Evolutionary conservation across 1,139 yeast genomes (phyloP), one percentile per base, ranked within the genome.

Genomic region (Oligophagozyma castellii): DNA sequence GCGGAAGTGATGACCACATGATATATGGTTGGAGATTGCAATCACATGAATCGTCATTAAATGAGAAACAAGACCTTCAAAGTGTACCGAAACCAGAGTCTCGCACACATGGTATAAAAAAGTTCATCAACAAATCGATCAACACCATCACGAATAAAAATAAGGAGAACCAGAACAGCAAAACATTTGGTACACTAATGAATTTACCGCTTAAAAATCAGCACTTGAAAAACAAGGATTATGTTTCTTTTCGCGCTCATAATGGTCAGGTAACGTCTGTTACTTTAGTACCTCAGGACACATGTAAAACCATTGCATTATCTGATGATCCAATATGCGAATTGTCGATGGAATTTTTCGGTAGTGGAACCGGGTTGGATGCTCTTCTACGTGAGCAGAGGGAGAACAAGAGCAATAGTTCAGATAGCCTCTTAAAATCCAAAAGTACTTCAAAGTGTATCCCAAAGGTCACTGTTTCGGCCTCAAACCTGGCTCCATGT

Each of bases 291-390:
- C 95, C 96, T 0, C 58, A 67, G 11, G 58, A 61, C 2, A 75
- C 95, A 0, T 63, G 69, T 33, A 70, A 68, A 34, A 58, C 75
- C n/a, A 53, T 84, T 29, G 74, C 77, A 26, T 58, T 74, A 27
- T 77, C 93, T 1, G 78, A 78, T 46, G 95, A 84, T 48, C 70
- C 79, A 4, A 70, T 84, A 3, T 83, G 67, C 50, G 93, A 80
- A 36, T 53, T 80, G 36, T 60, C 65, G 24, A 54, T 48, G 26
- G 56, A 57, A 25, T 52, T 52, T 27, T 35, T 39, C 55, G 43
- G 34, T 19, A 39, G 7, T 4, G 23, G 12, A 20, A 5, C 18
- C n/a, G n/a, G n/a, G n/a, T n/a, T n/a, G n/a, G n/a, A n/a, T n/a
- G n/a, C n/a, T n/a, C n/a, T n/a, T n/a, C n/a, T n/a, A n/a, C n/a